A percentile compares a stretch with the other conserved stretches of the same genome.
phyloP scores from a whole-genome alignment of 352 stramenopile genomes.

The Phytophthora tubulina region DNA sequence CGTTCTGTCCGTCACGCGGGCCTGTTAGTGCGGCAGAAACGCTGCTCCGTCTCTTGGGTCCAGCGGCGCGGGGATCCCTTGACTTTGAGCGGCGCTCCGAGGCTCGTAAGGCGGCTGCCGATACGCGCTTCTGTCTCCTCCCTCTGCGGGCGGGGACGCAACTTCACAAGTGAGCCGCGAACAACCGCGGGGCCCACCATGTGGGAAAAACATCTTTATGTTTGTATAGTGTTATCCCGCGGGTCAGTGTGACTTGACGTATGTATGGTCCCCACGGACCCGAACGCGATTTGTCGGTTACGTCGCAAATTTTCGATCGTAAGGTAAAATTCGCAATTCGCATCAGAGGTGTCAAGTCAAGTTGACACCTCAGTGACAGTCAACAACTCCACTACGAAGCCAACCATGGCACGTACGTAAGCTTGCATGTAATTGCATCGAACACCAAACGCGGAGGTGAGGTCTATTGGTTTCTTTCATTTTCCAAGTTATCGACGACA shows the following conservation, averaged over 20 bases:
- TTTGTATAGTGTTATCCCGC: too few species aligned
- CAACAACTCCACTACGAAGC: too few species aligned
- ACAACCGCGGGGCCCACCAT: conserved; percentile 22
- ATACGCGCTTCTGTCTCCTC: conserved; percentile 35
- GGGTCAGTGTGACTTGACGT: too few species aligned
- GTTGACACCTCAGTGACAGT: too few species aligned
- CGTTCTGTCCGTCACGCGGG: conserved; percentile 5
- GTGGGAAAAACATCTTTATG: too few species aligned
- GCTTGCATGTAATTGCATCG: too few species aligned
- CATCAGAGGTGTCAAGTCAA: too few species aligned
- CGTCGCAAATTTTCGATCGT: too few species aligned
- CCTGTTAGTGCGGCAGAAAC: conserved; percentile 1
- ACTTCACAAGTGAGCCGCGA: conserved; percentile 39
- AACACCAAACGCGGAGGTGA: neutral
- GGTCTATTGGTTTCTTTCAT: conserved; percentile 29
- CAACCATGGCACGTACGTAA: too few species aligned
- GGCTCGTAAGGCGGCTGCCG: conserved; percentile 10
- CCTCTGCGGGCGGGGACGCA: conserved; percentile 37
- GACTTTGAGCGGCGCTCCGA: conserved; percentile 19
- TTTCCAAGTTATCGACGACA: conserved; percentile 35
- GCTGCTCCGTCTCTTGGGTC: conserved; percentile 8
- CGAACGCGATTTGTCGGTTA: too few species aligned
- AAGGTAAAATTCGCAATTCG: too few species aligned
- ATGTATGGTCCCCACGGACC: too few species aligned
- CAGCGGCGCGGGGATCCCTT: conserved; percentile 5